These are phyloP conservation scores for Crucibulum laeve DNA, from an alignment of 768 basidiomycete species.

Conservation along the genomic window DNA sequence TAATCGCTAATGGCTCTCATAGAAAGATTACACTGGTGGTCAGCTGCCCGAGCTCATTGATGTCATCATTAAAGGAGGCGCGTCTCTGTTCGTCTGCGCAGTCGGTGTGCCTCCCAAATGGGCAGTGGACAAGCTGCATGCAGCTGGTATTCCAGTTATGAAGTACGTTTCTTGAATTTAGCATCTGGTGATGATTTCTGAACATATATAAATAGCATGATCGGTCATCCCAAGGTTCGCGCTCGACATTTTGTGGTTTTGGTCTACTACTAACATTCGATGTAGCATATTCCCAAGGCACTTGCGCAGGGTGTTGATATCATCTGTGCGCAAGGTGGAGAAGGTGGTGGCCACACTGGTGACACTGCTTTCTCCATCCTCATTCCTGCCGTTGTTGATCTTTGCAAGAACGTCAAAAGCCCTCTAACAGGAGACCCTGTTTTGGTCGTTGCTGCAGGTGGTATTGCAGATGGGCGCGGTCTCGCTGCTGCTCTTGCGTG, in stretches of 20 bases:
- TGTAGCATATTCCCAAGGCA: slow-evolving; percentile 68
- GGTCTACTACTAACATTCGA: slow-evolving; percentile 2
- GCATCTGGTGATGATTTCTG: background rate
- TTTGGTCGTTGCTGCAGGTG: slow-evolving; percentile 80
- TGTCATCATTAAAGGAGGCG: slow-evolving; percentile 70
- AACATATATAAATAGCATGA: slow-evolving; percentile 46
- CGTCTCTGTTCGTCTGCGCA: slow-evolving; percentile 78
- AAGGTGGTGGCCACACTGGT: slow-evolving; percentile 88
- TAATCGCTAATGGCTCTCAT: background rate
- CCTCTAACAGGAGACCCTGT: slow-evolving; percentile 77
- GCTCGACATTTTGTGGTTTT: slow-evolving; percentile 1
- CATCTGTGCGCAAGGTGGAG: slow-evolving; percentile 85
- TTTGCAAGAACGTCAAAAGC: slow-evolving; percentile 64
- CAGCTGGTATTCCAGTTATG: slow-evolving; percentile 78
- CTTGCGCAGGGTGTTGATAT: slow-evolving; percentile 85
- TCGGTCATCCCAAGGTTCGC: slow-evolving; percentile 78
- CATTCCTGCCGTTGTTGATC: slow-evolving; percentile 77
- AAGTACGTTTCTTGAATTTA: slow-evolving; percentile 47
- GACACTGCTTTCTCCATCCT: slow-evolving; percentile 78
- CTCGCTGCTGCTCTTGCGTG: slow-evolving; percentile 72
- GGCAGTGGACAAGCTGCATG: slow-evolving; percentile 77
- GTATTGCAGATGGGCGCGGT: slow-evolving; percentile 79
- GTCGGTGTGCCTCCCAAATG: slow-evolving; percentile 83
- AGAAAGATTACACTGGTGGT: slow-evolving; percentile 75
- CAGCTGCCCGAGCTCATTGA: slow-evolving; percentile 75